phyloP scores from a whole-genome alignment of 495 filamentous ascomycete species.

The Neohortaea acidophila region DNA sequence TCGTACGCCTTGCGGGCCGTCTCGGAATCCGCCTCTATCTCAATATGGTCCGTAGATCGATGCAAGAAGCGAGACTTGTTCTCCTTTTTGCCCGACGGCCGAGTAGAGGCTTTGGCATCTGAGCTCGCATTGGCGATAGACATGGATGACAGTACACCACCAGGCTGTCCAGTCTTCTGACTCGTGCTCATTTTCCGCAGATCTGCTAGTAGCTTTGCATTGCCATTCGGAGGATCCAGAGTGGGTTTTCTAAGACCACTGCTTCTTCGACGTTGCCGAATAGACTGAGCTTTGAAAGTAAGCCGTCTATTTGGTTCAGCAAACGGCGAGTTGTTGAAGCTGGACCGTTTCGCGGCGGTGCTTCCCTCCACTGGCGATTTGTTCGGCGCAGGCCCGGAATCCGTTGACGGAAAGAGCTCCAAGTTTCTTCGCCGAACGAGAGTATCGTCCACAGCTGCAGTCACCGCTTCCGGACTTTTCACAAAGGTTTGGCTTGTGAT shows the following conservation, averaged over 20 bases:
- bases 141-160: neutral
- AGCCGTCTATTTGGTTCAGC: neutral
- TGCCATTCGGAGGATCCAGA: neutral
- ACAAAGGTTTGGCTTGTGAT: constrained; percentile 4
- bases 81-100: neutral
- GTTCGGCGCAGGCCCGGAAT: no score
- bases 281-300: neutral
- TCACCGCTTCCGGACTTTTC: neutral
- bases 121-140: neutral
- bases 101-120: neutral
- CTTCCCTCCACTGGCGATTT: no score
- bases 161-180: neutral
- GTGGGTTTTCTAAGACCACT: neutral
- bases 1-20: constrained; percentile 1
- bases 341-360: no score
- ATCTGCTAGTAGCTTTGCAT: constrained; percentile 1
- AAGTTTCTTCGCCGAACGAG: neutral
- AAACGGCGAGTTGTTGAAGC: no score
- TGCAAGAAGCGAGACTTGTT: neutral
- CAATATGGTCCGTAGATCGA: neutral
- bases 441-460: neutral
- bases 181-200: neutral
- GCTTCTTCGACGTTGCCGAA: neutral
- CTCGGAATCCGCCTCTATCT: constrained; percentile 1
- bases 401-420: neutral